Conservation (phyloP, 2,329 filamentous ascomycete species). For the Dothistroma pini region DNA sequence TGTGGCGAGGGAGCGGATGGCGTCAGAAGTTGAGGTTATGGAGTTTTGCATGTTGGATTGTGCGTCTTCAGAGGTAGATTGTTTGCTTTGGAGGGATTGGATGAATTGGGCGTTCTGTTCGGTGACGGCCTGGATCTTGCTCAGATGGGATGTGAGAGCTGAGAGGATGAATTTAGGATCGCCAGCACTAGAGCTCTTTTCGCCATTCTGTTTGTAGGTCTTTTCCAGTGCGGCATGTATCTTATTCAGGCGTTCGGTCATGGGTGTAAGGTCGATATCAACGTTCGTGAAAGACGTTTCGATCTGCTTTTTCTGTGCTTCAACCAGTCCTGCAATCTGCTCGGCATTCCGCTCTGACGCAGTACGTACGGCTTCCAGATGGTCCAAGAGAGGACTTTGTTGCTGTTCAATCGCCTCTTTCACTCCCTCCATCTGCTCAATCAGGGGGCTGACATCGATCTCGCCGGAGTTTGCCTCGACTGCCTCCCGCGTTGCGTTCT, state of each 20-base stretch:
- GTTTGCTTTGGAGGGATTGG: conserved; percentile 11
- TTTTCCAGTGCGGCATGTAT: conserved; percentile 24
- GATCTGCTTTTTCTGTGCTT: conserved; percentile 11
- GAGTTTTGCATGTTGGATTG: conserved; percentile 11
- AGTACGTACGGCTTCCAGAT: conserved; percentile 22
- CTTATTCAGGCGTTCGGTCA: conserved; percentile 26
- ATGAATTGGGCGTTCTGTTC: conserved; percentile 28
- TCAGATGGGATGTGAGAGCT: conserved; percentile 28
- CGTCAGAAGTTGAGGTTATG: not conserved
- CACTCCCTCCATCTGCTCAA: conserved; percentile 20
- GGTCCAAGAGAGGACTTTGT: not conserved
- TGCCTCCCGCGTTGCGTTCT: conserved; percentile 20
- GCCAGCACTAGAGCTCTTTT: conserved; percentile 17
- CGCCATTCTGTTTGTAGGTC: conserved; percentile 8
- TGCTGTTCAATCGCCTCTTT: conserved; percentile 7
- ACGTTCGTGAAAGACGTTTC: not conserved
- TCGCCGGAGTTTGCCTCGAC: conserved; percentile 13
- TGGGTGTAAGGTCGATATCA: conserved; percentile 26
- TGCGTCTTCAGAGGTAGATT: not conserved
- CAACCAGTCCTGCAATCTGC: conserved; percentile 20
- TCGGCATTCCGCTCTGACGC: conserved; percentile 21
- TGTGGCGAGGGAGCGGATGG: conserved; percentile 29
- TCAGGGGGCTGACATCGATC: conserved; percentile 22
- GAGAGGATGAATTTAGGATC: conserved; percentile 28
- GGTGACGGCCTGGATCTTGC: conserved; percentile 31